Base-by-base conservation (phyloP, 192 early-diverging fungal species). In the Nowakowskiella sp. region DNA sequence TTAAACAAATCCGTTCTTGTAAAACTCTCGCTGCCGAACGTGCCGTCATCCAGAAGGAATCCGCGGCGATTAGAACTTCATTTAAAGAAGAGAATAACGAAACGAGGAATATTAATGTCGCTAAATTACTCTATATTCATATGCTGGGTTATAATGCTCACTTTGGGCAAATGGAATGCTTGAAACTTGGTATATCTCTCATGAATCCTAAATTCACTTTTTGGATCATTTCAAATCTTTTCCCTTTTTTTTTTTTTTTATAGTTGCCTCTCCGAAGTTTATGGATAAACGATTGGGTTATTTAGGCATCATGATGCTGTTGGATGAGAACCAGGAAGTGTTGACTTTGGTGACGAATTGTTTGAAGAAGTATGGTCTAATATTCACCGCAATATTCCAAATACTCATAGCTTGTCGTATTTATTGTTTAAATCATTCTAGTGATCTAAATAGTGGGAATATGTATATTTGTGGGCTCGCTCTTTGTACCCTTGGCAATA, bases 21-120 rank as follows among this genome's bases (percentile, higher is more conserved):
- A 99, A 97, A 62, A 99, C 96, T 16, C 90, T 92, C 31, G 91
- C 96, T 24, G 96, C 97, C 65, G 96, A 99, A 70, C 82, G 96
- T 51, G 88, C 89, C 13, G 96, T 99, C 31, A 94, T 99, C 62
- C 87, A 90, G 51, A 87, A 89, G 63, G 96, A 99, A 71, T 88
- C 85, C 26, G 96, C 96, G 4, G 82, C 77, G 51, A 93, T 99
- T 63, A 82, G 96, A 56, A 97, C 96, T 10, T 85, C 90, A 19
- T 96, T 99, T 77, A 94, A 89, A 66, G 89, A 96, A 51, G 94
- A 93, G 60, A 89, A 92, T 67, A 80, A 77, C 46, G 93, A 92
- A 33, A 78, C 85, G 22, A 81, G 94, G 30, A 87, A 92, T 64
- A 76, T 85, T 53, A 99, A 97, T 71, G 85, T 99, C 31, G 88